Percentiles rank a stretch among this genome's conserved stretches.
Evolutionary conservation across 1,284 basidiomycete genomes (phyloP).

Genomic region (Ceratobasidium sp.): DNA sequence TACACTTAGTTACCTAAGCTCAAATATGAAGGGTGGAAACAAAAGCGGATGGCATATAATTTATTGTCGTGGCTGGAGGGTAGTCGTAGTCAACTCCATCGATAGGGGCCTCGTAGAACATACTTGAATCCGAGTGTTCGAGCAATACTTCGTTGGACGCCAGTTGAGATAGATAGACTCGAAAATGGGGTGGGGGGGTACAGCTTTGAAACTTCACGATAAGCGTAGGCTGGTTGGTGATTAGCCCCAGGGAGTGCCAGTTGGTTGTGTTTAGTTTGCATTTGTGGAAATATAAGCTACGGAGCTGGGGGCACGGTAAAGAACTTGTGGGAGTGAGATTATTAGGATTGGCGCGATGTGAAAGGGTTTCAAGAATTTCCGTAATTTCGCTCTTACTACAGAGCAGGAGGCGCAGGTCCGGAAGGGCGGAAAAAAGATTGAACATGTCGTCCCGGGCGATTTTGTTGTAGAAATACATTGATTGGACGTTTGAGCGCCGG

Average conservation of each 20-base stretch:
- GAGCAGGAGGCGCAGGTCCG: background rate
- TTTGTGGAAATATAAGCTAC: background rate
- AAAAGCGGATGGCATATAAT: too few species aligned
- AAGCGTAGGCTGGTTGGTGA: background rate
- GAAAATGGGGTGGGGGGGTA: too few species aligned
- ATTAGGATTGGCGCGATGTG: background rate
- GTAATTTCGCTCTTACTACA: background rate
- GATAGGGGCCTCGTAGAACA: too few species aligned
- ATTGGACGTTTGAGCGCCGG: background rate
- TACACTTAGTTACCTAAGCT: too few species aligned
- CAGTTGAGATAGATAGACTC: too few species aligned
- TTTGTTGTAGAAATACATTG: background rate
- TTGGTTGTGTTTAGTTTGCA: background rate
- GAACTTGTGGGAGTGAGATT: background rate
- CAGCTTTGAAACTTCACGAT: background rate
- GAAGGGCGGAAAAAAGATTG: background rate
- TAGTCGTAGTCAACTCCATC: too few species aligned
- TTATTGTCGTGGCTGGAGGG: too few species aligned
- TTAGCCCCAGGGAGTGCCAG: background rate
- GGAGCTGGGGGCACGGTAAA: background rate
- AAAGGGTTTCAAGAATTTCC: background rate
- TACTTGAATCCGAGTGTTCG: too few species aligned
- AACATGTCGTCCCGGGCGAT: background rate
- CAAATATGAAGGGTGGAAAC: too few species aligned
- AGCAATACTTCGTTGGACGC: too few species aligned